Conservation (phyloP, 306 rosid genomes). For the Senna siamea region DNA sequence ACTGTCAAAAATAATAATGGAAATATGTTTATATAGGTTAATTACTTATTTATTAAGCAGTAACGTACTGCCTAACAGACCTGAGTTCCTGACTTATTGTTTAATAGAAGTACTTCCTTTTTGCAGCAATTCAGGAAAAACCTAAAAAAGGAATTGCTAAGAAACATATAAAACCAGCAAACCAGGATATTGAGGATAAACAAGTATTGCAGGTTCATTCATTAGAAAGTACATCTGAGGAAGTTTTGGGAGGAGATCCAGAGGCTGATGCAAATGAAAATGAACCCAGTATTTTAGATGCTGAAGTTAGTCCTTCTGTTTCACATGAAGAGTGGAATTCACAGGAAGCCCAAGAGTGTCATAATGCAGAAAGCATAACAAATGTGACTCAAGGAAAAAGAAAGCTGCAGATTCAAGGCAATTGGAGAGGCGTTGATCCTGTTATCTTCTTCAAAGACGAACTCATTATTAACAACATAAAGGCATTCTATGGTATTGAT, state of each 20-base stretch:
- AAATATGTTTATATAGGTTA: neutral
- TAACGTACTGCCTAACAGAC: constrained; percentile 16
- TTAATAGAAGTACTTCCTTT: constrained; percentile 22
- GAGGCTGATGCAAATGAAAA: constrained; percentile 56
- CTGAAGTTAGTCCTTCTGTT: constrained; percentile 44
- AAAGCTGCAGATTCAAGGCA: constrained; percentile 82
- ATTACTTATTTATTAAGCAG: neutral
- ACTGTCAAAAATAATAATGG: neutral
- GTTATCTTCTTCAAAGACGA: constrained; percentile 90
- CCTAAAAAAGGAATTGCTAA: constrained; percentile 35
- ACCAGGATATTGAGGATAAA: constrained; percentile 48
- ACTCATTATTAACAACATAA: constrained; percentile 65
- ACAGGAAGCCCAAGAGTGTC: constrained; percentile 48
- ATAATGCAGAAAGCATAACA: constrained; percentile 40
- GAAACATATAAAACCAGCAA: constrained; percentile 36
- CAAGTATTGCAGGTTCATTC: constrained; percentile 43
- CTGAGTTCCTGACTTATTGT: neutral
- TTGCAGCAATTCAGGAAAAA: constrained; percentile 59
- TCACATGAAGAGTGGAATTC: constrained; percentile 44
- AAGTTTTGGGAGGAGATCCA: constrained; percentile 47
- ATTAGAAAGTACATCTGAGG: constrained; percentile 50
- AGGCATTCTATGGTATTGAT: constrained; percentile 81
- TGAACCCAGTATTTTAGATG: constrained; percentile 45
- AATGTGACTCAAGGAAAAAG: constrained; percentile 64
- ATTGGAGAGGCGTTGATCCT: constrained; percentile 98